Evolutionary conservation across 1,284 basidiomycete genomes (phyloP).

Genomic region (Sanghuangporus sanghuang): DNA sequence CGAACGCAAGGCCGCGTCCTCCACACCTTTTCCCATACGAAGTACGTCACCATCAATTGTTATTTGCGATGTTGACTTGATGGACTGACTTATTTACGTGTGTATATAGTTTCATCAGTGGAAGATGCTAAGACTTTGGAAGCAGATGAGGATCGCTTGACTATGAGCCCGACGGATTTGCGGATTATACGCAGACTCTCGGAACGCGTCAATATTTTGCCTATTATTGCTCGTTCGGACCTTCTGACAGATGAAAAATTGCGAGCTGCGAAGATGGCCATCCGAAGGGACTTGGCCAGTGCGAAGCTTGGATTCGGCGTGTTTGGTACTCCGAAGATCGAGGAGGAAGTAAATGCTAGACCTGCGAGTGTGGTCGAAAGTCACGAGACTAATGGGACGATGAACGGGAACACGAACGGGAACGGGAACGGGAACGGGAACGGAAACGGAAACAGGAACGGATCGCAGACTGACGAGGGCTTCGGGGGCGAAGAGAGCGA

Average conservation of each 20-base stretch:
- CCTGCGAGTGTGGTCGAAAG: conserved; percentile 27
- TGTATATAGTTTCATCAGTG: conserved; percentile 23
- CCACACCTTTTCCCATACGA: conserved; percentile 42
- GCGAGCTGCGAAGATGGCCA: conserved; percentile 66
- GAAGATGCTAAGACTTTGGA: conserved; percentile 24
- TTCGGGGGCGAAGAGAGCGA: conserved; percentile 36
- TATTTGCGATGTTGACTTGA: conserved; percentile 17
- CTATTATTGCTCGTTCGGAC: conserved; percentile 71
- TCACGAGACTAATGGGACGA: conserved; percentile 26
- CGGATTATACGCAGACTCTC: conserved; percentile 69
- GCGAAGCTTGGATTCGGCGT: conserved; percentile 69
- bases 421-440: conserved; percentile 20
- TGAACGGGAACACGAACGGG: conserved; percentile 19
- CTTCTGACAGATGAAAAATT: conserved; percentile 85
- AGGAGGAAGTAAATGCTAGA: conserved; percentile 20
- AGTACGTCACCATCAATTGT: conserved; percentile 46
- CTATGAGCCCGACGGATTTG: conserved; percentile 71
- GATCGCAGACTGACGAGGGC: conserved; percentile 22
- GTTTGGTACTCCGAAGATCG: conserved; percentile 41
- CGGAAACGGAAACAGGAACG: conserved; percentile 18
- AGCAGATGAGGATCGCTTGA: conserved; percentile 36
- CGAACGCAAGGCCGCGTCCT: conserved; percentile 29
- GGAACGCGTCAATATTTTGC: conserved; percentile 67
- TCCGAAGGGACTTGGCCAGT: conserved; percentile 56
- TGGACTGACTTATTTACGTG: conserved; percentile 25